A percentile compares a stretch with the other conserved stretches of the same genome.
phyloP scores from a whole-genome alignment of 2,329 filamentous ascomycete genomes.

The Dryadomyces quercivorus region DNA sequence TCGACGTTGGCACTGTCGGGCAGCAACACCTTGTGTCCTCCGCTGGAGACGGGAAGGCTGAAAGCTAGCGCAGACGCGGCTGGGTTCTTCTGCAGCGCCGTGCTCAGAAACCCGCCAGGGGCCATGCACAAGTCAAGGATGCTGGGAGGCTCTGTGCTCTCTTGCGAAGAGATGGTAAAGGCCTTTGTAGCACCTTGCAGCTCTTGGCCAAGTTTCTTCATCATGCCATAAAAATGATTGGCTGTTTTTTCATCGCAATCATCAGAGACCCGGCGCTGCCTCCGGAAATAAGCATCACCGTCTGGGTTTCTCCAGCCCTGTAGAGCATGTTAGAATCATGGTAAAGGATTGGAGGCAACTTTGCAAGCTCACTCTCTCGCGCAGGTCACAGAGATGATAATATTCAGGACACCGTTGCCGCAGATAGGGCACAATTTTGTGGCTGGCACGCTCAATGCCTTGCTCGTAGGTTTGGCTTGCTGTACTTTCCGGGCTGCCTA shows the following conservation, averaged over 20 bases:
- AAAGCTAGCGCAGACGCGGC: constrained; percentile 22
- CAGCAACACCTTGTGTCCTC: constrained; percentile 28
- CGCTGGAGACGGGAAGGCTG: constrained; percentile 25
- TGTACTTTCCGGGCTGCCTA: too few species aligned
- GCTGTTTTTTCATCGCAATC: constrained; percentile 17
- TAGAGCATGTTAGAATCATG: background rate
- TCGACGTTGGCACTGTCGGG: constrained; percentile 7
- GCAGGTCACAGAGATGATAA: background rate
- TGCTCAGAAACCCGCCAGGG: constrained; percentile 36
- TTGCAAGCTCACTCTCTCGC: background rate
- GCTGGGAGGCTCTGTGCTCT: constrained; percentile 4
- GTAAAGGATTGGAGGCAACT: background rate
- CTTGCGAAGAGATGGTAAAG: constrained; percentile 15
- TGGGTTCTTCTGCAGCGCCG: constrained; percentile 23
- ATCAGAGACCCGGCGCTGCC: constrained; percentile 18
- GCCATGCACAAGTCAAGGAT: constrained; percentile 45
- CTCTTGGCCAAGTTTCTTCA: constrained; percentile 28
- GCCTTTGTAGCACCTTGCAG: constrained; percentile 23
- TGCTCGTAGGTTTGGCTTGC: background rate
- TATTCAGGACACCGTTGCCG: background rate
- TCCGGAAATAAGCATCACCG: constrained; percentile 30
- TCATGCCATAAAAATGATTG: constrained; percentile 26
- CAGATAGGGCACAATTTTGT: background rate
- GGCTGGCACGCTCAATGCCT: background rate
- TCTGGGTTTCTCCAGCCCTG: constrained; percentile 29